Evolutionary conservation across 2,329 filamentous ascomycete species (phyloP).

Genomic region (Phyllachora maydis): DNA sequence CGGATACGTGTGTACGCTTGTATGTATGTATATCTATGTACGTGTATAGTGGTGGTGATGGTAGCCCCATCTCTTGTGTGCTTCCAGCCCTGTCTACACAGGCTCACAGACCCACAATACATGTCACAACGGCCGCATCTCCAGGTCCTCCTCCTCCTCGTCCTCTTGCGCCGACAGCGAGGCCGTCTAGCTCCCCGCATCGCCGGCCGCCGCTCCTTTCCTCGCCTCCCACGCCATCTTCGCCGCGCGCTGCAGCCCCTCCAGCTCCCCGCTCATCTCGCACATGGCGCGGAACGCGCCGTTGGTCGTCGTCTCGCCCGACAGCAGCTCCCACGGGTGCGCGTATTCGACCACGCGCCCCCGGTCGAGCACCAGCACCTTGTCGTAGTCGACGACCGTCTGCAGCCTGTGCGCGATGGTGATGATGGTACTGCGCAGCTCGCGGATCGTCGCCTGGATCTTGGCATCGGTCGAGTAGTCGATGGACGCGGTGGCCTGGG

Average conservation of each 20-base stretch:
- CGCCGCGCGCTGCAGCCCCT: slow-evolving; percentile 26
- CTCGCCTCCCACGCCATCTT: slow-evolving; percentile 26
- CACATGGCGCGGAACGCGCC: slow-evolving; percentile 46
- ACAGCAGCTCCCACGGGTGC: slow-evolving; percentile 70
- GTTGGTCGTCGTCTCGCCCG: slow-evolving; percentile 43
- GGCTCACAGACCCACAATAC: no score
- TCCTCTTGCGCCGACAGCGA: no score
- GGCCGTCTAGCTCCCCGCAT: slow-evolving; percentile 7
- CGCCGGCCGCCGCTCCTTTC: slow-evolving; percentile 16
- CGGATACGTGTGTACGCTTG: no score
- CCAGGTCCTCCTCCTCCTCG: no score
- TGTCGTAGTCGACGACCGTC: slow-evolving; percentile 96
- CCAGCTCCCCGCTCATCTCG: slow-evolving; percentile 39
- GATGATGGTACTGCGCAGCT: slow-evolving; percentile 81
- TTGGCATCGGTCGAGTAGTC: slow-evolving; percentile 91
- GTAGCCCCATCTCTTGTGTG: no score
- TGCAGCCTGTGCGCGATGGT: slow-evolving; percentile 92
- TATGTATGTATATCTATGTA: no score
- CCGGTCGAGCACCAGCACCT: slow-evolving; percentile 84
- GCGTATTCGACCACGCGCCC: slow-evolving; percentile 75
- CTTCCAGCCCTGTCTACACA: no score
- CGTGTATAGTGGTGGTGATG: no score
- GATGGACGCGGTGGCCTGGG: slow-evolving; percentile 91
- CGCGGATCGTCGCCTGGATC: slow-evolving; percentile 92
- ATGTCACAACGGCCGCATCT: no score